Evolutionary conservation across 1,139 yeast species (phyloP).

Genomic region (Protomyces gravidus): DNA sequence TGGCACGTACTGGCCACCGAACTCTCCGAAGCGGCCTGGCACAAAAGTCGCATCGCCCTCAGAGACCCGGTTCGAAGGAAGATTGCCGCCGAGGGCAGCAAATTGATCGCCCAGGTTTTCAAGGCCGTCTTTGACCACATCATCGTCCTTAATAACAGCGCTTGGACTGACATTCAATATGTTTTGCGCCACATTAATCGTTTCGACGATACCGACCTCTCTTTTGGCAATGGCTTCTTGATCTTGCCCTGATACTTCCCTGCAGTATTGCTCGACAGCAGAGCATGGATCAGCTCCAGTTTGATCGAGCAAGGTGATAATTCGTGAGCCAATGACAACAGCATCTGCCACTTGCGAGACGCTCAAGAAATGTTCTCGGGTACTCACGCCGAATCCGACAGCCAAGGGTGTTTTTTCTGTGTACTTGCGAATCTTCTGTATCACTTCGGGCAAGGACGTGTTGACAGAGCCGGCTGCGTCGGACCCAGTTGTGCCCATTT

Average conservation of each 20-base stretch:
- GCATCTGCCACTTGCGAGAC: slow-evolving; percentile 82
- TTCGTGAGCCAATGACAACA: slow-evolving; percentile 89
- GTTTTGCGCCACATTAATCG: slow-evolving; percentile 26
- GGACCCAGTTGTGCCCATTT: slow-evolving; percentile 93
- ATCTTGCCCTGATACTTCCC: slow-evolving; percentile 58
- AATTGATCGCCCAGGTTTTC: slow-evolving; percentile 29
- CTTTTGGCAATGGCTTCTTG: slow-evolving; percentile 37
- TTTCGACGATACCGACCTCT: slow-evolving; percentile 34
- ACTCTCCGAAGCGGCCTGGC: slow-evolving; percentile 80
- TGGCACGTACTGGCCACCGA: slow-evolving; percentile 98
- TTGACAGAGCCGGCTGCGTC: slow-evolving; percentile 60
- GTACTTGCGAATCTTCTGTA: slow-evolving; percentile 67
- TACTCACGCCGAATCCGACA: slow-evolving; percentile 95
- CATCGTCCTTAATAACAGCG: slow-evolving; percentile 33
- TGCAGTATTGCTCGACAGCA: slow-evolving; percentile 66
- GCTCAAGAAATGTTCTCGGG: slow-evolving; percentile 77
- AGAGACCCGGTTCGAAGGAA: slow-evolving; percentile 18
- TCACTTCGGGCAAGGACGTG: slow-evolving; percentile 60
- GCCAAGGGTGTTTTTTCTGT: slow-evolving; percentile 81
- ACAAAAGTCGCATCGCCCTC: slow-evolving; percentile 40
- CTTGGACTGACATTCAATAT: slow-evolving; percentile 32
- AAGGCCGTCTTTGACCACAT: slow-evolving; percentile 29
- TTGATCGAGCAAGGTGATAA: slow-evolving; percentile 64
- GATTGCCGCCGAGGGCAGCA: slow-evolving; percentile 29
- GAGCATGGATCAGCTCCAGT: slow-evolving; percentile 40